These are phyloP conservation scores for Lecanicillium sp. DNA, from an alignment of 2,329 filamentous ascomycete genomes.

Conservation along the genomic window DNA sequence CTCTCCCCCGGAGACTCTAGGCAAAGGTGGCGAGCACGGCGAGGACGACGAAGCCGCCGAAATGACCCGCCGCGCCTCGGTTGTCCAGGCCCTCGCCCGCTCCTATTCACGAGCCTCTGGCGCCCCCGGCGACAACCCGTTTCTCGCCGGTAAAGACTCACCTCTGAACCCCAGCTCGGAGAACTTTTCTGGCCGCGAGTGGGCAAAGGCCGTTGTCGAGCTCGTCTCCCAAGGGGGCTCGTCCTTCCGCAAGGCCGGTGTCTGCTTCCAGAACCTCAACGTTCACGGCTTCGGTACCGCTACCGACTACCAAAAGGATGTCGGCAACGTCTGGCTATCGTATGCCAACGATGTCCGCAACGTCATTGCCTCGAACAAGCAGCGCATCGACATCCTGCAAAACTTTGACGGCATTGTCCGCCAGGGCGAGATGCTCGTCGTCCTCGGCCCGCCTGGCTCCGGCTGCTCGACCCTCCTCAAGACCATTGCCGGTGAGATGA, in stretches of 20 bases:
- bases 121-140: constrained; percentile 34
- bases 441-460: constrained; percentile 57
- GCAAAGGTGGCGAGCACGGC: constrained; percentile 15
- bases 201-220: constrained; percentile 47
- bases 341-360: constrained; percentile 31
- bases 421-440: constrained; percentile 63
- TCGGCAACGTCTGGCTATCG: constrained; percentile 49
- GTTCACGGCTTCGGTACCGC: constrained; percentile 59
- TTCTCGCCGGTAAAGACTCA: constrained; percentile 34
- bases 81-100: constrained; percentile 43
- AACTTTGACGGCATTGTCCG: constrained; percentile 57
- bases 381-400: constrained; percentile 56
- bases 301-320: constrained; percentile 61
- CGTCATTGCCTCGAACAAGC: constrained; percentile 42
- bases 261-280: constrained; percentile 55
- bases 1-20: constrained; percentile 9
- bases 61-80: constrained; percentile 33
- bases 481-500: constrained; percentile 69
- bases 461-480: constrained; percentile 78
- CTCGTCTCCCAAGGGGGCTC: constrained; percentile 39
- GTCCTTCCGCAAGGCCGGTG: constrained; percentile 49
- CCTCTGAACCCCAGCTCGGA: constrained; percentile 37
- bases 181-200: constrained; percentile 42
- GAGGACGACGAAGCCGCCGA: constrained; percentile 32
- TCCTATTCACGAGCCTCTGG: constrained; percentile 39